These are phyloP conservation scores for Curvularia lunata DNA, from an alignment of 2,329 filamentous ascomycete genomes.

Conservation along the genomic window DNA sequence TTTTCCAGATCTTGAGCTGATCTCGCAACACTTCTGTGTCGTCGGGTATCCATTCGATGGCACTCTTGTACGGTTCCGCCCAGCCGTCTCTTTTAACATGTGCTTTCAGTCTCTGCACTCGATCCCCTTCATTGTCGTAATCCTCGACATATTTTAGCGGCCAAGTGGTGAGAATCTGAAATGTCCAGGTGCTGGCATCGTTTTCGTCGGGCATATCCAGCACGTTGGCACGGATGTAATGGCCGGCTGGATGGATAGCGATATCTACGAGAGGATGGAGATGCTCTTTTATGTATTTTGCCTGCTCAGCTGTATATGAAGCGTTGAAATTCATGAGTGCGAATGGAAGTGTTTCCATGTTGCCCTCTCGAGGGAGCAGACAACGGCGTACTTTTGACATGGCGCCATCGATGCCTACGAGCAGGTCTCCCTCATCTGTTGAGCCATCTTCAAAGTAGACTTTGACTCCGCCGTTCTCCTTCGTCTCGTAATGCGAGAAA, in stretches of 20 bases:
- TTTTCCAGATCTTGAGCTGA: conserved; percentile 46
- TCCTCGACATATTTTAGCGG: conserved; percentile 34
- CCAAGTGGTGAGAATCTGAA: conserved; percentile 45
- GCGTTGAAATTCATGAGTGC: conserved; percentile 42
- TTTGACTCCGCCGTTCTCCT: conserved; percentile 32
- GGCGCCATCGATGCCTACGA: conserved; percentile 38
- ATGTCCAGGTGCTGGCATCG: conserved; percentile 45
- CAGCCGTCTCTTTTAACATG: conserved; percentile 37
- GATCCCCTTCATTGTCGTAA: conserved; percentile 34
- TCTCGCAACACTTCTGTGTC: conserved; percentile 38
- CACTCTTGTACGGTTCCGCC: conserved; percentile 45
- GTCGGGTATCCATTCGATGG: conserved; percentile 43
- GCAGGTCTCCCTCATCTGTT: conserved; percentile 27
- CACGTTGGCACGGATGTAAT: conserved; percentile 40
- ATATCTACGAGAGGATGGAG: conserved; percentile 42
- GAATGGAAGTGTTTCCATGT: conserved; percentile 35
- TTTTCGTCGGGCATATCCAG: conserved; percentile 42
- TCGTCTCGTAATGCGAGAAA: conserved; percentile 26
- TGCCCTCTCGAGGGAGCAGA: conserved; percentile 26
- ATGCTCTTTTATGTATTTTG: conserved; percentile 32
- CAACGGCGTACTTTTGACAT: conserved; percentile 37
- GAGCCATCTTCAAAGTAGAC: conserved; percentile 36
- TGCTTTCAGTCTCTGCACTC: conserved; percentile 35
- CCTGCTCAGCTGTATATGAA: conserved; percentile 34
- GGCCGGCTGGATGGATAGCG: conserved; percentile 40